Conservation (phyloP, 805 yeast genomes). For the Blastobotrys mokoenaii region DNA sequence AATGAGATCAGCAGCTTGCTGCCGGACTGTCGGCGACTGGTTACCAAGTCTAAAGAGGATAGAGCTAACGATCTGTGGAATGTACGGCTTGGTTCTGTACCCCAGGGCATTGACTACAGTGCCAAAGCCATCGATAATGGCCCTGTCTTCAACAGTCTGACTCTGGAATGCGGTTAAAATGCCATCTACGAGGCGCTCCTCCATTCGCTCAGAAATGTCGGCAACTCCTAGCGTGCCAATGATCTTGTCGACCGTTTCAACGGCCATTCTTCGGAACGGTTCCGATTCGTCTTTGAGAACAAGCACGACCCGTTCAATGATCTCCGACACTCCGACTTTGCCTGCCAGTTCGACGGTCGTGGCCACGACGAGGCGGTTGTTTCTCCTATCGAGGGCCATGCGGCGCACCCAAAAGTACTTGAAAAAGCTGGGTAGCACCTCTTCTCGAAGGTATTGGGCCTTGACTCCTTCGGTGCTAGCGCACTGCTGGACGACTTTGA, state of each 20-base stretch:
- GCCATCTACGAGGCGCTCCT: slow-evolving; percentile 69
- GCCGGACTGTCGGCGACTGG: slow-evolving; percentile 62
- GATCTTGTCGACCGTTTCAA: slow-evolving; percentile 57
- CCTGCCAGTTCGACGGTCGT: slow-evolving; percentile 61
- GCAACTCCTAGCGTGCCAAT: slow-evolving; percentile 42
- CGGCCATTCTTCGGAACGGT: slow-evolving; percentile 67
- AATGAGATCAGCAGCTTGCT: slow-evolving; percentile 77
- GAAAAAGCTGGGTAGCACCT: slow-evolving; percentile 55
- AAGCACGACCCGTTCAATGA: slow-evolving; percentile 48
- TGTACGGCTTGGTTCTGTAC: slow-evolving; percentile 55
- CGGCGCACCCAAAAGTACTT: slow-evolving; percentile 75
- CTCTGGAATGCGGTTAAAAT: slow-evolving; percentile 69
- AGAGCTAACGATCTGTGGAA: slow-evolving; percentile 64
- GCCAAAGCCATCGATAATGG: slow-evolving; percentile 56
- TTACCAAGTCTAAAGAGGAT: slow-evolving; percentile 66
- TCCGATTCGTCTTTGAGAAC: slow-evolving; percentile 78
- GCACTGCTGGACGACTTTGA: slow-evolving; percentile 60
- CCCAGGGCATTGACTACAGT: slow-evolving; percentile 56
- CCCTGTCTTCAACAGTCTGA: slow-evolving; percentile 49
- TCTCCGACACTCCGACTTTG: slow-evolving; percentile 55
- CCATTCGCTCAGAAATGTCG: slow-evolving; percentile 55
- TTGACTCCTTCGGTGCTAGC: slow-evolving; percentile 51
- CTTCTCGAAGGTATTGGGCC: slow-evolving; percentile 39
- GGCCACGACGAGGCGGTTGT: slow-evolving; percentile 54
- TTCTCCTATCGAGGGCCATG: slow-evolving; percentile 45